Conservation (phyloP, 2,329 filamentous ascomycete species). For the Phoma sp. region DNA sequence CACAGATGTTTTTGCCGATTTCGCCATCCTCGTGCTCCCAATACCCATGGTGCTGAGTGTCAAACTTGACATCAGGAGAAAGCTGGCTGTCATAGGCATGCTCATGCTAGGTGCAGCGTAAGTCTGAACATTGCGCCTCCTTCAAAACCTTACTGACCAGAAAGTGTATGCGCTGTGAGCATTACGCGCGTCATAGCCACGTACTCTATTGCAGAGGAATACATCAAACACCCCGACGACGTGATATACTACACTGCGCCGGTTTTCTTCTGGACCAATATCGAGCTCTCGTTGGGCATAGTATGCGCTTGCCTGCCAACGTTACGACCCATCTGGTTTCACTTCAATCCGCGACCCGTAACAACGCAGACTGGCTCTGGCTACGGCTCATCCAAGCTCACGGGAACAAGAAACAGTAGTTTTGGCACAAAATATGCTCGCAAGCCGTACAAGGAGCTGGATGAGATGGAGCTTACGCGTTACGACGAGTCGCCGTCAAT, state of each 20-base stretch:
- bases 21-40: slow-evolving; percentile 33
- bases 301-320: slow-evolving; percentile 37
- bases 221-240: slow-evolving; percentile 28
- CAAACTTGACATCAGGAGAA: slow-evolving; percentile 27
- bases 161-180: slow-evolving; percentile 32
- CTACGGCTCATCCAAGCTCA: slow-evolving; percentile 14
- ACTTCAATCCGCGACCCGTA: slow-evolving; percentile 22
- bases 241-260: slow-evolving; percentile 37
- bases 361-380: slow-evolving; percentile 17
- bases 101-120: slow-evolving; percentile 32
- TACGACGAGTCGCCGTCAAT: slow-evolving; percentile 14
- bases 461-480: slow-evolving; percentile 31
- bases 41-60: slow-evolving; percentile 36
- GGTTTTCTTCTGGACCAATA: slow-evolving; percentile 41
- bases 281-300: slow-evolving; percentile 36
- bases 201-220: slow-evolving; percentile 28
- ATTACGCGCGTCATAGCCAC: slow-evolving; percentile 30
- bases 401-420: slow-evolving; percentile 20
- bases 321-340: slow-evolving; percentile 34
- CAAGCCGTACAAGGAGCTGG: slow-evolving; percentile 29
- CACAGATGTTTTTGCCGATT: slow-evolving; percentile 30
- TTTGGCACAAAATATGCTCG: slow-evolving; percentile 17
- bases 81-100: slow-evolving; percentile 31
- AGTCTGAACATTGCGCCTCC: not conserved
- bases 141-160: not conserved